Conservation (phyloP, 331 rosid species). For the Arachis monticola region DNA sequence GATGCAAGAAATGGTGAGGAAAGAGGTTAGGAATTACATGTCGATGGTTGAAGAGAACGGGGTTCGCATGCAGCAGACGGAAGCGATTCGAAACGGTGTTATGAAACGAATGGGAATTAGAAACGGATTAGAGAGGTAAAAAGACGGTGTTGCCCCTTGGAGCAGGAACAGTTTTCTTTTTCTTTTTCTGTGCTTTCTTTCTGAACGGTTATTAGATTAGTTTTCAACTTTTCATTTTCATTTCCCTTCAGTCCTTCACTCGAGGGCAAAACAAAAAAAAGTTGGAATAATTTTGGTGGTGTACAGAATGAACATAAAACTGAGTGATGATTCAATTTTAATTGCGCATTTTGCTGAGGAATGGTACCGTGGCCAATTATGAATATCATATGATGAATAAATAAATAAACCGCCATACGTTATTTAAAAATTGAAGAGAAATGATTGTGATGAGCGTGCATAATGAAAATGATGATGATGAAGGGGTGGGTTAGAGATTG, state of each 20-base stretch:
- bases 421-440: neutral
- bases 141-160: slow-evolving; percentile 5
- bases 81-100: slow-evolving; percentile 69
- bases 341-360: slow-evolving; percentile 2
- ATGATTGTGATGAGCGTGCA: neutral
- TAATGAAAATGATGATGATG: too few species aligned
- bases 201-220: neutral
- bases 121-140: slow-evolving; percentile 48
- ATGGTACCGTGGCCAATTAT: neutral
- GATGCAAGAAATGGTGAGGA: slow-evolving; percentile 83
- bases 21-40: slow-evolving; percentile 81
- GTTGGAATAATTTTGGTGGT: slow-evolving; percentile 56
- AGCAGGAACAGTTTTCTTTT: neutral
- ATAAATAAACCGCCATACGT: neutral
- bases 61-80: slow-evolving; percentile 55
- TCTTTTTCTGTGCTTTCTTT: neutral
- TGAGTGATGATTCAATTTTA: slow-evolving; percentile 3
- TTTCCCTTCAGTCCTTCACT: slow-evolving; percentile 18
- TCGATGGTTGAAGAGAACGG: slow-evolving; percentile 70
- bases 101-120: slow-evolving; percentile 70
- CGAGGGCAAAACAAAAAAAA: neutral
- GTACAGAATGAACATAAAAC: slow-evolving; percentile 48
- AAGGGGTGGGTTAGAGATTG: neutral
- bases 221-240: neutral
- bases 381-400: neutral